A percentile compares a stretch with the other conserved stretches of the same genome.
Conservation (phyloP, 352 stramenopile species). For the Globisporangium recalcitrans region DNA sequence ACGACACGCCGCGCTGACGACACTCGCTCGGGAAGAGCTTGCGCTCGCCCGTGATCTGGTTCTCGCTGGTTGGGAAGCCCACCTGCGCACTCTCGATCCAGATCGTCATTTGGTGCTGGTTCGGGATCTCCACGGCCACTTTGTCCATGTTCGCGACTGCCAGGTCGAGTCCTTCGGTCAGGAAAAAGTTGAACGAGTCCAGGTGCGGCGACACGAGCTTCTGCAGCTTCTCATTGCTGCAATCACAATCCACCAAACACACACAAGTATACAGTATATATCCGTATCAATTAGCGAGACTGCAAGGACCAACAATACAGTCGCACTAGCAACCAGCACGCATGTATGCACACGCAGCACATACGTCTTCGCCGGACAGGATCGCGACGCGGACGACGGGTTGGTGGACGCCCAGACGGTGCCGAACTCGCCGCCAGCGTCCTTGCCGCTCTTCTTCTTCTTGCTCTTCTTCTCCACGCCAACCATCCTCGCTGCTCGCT, state of each 20-base stretch:
- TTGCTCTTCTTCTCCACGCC: slow-evolving; percentile 48
- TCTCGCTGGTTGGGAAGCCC: slow-evolving; percentile 81
- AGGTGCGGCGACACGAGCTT: slow-evolving; percentile 95
- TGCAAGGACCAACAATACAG: not conserved
- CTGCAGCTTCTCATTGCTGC: slow-evolving; percentile 76
- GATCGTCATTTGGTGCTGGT: slow-evolving; percentile 74
- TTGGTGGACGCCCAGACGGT: slow-evolving; percentile 80
- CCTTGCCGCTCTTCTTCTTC: slow-evolving; percentile 40
- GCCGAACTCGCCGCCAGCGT: slow-evolving; percentile 29
- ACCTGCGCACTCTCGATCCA: slow-evolving; percentile 96
- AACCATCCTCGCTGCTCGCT: slow-evolving; percentile 1
- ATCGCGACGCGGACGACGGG: slow-evolving; percentile 70
- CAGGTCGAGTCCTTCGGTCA: slow-evolving; percentile 91
- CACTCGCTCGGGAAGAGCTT: slow-evolving; percentile 93
- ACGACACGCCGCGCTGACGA: slow-evolving; percentile 94
- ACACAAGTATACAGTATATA: too few species aligned
- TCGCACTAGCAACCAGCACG: not conserved
- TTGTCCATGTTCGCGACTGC: slow-evolving; percentile 91
- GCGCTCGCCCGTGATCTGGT: slow-evolving; percentile 78
- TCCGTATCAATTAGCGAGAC: not conserved
- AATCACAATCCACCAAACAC: not conserved
- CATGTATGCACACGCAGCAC: slow-evolving; percentile 1
- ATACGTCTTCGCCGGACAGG: slow-evolving; percentile 63
- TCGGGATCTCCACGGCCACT: slow-evolving; percentile 87
- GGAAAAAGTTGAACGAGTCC: slow-evolving; percentile 98